Base-by-base conservation (phyloP, 345 rosid species). In the Salix purpurea region DNA sequence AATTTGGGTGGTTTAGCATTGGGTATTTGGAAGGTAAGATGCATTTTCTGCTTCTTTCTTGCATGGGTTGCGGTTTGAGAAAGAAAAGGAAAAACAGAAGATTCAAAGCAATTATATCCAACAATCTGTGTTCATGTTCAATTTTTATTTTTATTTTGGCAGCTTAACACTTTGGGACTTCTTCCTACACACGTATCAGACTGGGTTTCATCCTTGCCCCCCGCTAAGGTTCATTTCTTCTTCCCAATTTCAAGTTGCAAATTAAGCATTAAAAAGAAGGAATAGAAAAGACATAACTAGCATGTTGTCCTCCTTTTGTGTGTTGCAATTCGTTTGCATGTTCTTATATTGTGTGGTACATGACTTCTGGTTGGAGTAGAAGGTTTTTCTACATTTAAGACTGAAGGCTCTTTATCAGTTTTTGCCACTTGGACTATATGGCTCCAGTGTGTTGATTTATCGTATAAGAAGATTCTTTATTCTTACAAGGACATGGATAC, bases 131-230 rank as follows among this genome's bases (percentile, higher is more conserved):
- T 50, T 72, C 8, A 54, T 28, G 11, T 40, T 62, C 19, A 70
- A 52, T 60, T 39, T 69, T 7, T 61, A 42, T 42, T 10, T 83
- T 82, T 52, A 42, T 74, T 77, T 84, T 80, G 78, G 80, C 93
- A 96, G 99, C 97, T 96, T 60, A 96, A 96, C 87, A 86, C 97
- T 1, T 79, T 96, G 90, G 98, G 99, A 60, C 97, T 96, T 80
- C 97, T 96, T 77, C 99, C 99, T 39, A 96, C 98, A 19, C 97
- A 94, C 77, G 97, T 98, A 83, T 96, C 97, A 5, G 99, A 96
- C 66, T 96, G 99, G 99, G 99, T 96, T 69, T 96, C 98, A 74
- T 92, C 97, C 73, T 86, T 96, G 74, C 83, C 99, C 54, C 99
- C 99, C 36, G 94, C 99, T 69, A 98, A 90, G 98, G 97, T 94